Conservation (phyloP, 352 stramenopile genomes). For the Aphanomyces stellatus region DNA sequence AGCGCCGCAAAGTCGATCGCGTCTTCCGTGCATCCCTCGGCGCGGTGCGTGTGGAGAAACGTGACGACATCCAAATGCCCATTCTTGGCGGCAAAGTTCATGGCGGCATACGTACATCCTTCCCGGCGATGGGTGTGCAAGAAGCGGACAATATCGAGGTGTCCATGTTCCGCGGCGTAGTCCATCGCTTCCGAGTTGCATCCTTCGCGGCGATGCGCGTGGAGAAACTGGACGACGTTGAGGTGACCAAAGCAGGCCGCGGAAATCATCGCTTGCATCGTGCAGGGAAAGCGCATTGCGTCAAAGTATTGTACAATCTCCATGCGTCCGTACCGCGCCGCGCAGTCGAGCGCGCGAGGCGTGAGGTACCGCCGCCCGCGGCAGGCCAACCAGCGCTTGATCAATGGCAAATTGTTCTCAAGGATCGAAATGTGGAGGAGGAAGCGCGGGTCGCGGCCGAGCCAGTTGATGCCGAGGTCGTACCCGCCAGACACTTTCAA, state of each 20-base stretch:
- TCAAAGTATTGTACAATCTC: conserved; percentile 14
- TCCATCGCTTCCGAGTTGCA: conserved; percentile 31
- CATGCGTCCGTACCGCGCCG: conserved; percentile 2
- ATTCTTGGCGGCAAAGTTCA: conserved; percentile 36
- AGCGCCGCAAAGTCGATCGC: conserved; percentile 23
- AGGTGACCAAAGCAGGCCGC: conserved; percentile 21
- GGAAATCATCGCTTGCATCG: conserved; percentile 22
- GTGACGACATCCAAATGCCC: conserved; percentile 27
- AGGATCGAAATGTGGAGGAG: conserved; percentile 17
- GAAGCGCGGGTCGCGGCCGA: conserved; percentile 10
- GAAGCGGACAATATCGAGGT: conserved; percentile 34
- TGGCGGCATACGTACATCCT: conserved; percentile 24
- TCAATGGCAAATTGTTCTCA: conserved; percentile 4
- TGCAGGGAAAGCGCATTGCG: not conserved
- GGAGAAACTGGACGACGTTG: conserved; percentile 21
- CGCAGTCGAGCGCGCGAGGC: conserved; percentile 5
- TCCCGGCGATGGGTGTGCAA: conserved; percentile 28
- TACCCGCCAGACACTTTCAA: conserved; percentile 10
- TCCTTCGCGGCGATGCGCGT: conserved; percentile 25
- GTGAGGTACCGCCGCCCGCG: conserved; percentile 11
- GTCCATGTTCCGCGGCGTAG: conserved; percentile 30
- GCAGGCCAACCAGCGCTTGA: conserved; percentile 16
- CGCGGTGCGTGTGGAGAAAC: conserved; percentile 24
- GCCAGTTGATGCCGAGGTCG: conserved; percentile 19
- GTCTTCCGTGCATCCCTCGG: conserved; percentile 20